Evolutionary conservation across 805 yeast genomes (phyloP).

Genomic region (Yarrowia porcina): DNA sequence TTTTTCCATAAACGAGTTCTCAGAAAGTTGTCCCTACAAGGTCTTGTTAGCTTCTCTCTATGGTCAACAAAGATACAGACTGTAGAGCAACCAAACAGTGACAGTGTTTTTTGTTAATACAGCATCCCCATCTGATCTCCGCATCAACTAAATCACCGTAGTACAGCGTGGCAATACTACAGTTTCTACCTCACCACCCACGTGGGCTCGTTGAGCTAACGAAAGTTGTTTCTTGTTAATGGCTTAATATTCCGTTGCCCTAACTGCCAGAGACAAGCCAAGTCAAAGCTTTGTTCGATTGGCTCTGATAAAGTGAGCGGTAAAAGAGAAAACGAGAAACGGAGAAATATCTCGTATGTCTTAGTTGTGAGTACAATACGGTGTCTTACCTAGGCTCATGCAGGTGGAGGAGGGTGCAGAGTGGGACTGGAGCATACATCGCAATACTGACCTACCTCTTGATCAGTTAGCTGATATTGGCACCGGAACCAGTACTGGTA

Average conservation of each 20-base stretch:
- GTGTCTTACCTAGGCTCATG: neutral
- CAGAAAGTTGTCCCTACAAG: too few relatives aligned
- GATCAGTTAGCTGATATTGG: too few relatives aligned
- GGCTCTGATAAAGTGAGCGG: neutral
- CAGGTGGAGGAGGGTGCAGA: neutral
- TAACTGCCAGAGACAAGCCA: neutral
- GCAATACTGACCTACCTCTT: too few relatives aligned
- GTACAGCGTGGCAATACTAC: too few relatives aligned
- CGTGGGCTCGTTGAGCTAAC: slow-evolving; percentile 5
- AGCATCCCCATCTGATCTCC: neutral
- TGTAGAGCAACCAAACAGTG: too few relatives aligned
- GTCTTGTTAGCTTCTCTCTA: too few relatives aligned
- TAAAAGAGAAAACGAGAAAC: neutral
- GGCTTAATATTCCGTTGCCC: neutral
- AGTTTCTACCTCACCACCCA: too few relatives aligned
- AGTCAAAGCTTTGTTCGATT: neutral
- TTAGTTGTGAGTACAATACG: neutral
- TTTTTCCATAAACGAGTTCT: too few relatives aligned
- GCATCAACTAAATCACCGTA: too few relatives aligned
- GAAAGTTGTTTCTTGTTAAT: neutral
- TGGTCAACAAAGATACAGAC: too few relatives aligned
- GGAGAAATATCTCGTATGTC: neutral
- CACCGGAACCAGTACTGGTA: too few relatives aligned
- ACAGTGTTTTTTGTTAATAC: neutral
- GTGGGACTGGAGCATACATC: too few relatives aligned